Conservation (phyloP, 306 rosid genomes). For the Medicago arabica region DNA sequence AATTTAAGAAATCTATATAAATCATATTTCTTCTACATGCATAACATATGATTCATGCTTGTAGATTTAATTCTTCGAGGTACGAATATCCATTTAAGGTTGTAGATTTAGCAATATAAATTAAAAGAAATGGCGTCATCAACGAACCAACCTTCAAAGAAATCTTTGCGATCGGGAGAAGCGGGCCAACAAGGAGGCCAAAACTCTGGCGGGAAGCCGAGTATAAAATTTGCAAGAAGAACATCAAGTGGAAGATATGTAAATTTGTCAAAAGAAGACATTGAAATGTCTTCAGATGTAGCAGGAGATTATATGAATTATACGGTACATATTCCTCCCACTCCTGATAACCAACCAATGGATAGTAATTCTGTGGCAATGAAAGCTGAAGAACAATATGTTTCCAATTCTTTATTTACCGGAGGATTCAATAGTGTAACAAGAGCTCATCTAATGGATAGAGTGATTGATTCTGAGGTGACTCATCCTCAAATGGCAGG, state of each 20-base stretch:
- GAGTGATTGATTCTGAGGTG: slow-evolving; percentile 87
- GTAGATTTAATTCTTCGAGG: too few species aligned
- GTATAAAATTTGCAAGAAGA: slow-evolving; percentile 76
- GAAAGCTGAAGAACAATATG: slow-evolving; percentile 93
- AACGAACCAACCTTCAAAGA: slow-evolving; percentile 65
- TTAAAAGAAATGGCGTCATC: slow-evolving; percentile 55
- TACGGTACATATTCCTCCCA: slow-evolving; percentile 90
- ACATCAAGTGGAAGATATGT: slow-evolving; percentile 91
- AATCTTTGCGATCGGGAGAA: slow-evolving; percentile 41
- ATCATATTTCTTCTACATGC: neutral
- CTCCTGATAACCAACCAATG: slow-evolving; percentile 89
- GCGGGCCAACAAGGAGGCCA: too few species aligned
- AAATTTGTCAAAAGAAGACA: slow-evolving; percentile 80
- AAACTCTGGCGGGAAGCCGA: neutral
- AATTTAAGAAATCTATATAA: neutral
- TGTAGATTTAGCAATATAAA: neutral
- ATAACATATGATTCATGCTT: neutral
- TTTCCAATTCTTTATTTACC: slow-evolving; percentile 81
- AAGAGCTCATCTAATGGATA: slow-evolving; percentile 89
- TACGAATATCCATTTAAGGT: neutral
- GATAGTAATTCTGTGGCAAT: slow-evolving; percentile 66
- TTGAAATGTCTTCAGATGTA: slow-evolving; percentile 76
- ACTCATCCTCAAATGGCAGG: slow-evolving; percentile 97
- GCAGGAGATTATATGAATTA: slow-evolving; percentile 84
- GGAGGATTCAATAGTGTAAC: slow-evolving; percentile 95